Evolutionary conservation across 768 basidiomycete species (phyloP).

Genomic region (Rhodotorula paludigena): DNA sequence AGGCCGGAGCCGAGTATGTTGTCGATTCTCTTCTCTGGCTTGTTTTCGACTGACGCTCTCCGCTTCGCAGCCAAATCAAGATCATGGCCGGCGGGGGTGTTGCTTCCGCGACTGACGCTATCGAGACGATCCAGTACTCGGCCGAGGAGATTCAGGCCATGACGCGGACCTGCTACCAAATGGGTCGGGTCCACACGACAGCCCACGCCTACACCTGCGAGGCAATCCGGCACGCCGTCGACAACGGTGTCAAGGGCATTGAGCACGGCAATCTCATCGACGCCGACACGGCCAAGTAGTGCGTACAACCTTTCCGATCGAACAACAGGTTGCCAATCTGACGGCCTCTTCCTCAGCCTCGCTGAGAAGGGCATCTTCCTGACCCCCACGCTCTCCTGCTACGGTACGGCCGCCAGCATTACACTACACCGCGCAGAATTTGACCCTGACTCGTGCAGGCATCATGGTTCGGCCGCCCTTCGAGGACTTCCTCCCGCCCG

Average conservation of each 20-base stretch:
- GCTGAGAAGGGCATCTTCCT: slow-evolving; percentile 51
- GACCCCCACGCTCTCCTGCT: slow-evolving; percentile 52
- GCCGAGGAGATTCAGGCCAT: slow-evolving; percentile 52
- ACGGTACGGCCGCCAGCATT: slow-evolving; percentile 38
- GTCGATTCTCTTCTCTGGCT: background rate
- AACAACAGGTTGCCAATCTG: fast-evolving
- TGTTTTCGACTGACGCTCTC: background rate
- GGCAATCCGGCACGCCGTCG: slow-evolving; percentile 52
- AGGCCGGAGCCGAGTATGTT: slow-evolving; percentile 45
- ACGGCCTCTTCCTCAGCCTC: slow-evolving; percentile 43
- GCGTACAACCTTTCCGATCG: background rate
- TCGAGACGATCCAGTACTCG: slow-evolving; percentile 52
- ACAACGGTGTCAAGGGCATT: slow-evolving; percentile 53
- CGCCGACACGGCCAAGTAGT: slow-evolving; percentile 47
- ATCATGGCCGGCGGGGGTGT: slow-evolving; percentile 51
- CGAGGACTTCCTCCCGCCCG: slow-evolving; percentile 50
- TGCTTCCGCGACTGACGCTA: slow-evolving; percentile 51
- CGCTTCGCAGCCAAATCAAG: slow-evolving; percentile 46
- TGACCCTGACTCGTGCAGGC: too few relatives aligned
- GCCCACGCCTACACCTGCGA: slow-evolving; percentile 50
- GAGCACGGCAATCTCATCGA: slow-evolving; percentile 55
- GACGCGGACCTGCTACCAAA: slow-evolving; percentile 50
- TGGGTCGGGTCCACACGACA: slow-evolving; percentile 48
- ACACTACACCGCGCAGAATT: too few relatives aligned
- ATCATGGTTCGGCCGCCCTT: slow-evolving; percentile 52